phyloP scores from a whole-genome alignment of 2,329 filamentous ascomycete genomes.

The Colletotrichum noveboracense region DNA sequence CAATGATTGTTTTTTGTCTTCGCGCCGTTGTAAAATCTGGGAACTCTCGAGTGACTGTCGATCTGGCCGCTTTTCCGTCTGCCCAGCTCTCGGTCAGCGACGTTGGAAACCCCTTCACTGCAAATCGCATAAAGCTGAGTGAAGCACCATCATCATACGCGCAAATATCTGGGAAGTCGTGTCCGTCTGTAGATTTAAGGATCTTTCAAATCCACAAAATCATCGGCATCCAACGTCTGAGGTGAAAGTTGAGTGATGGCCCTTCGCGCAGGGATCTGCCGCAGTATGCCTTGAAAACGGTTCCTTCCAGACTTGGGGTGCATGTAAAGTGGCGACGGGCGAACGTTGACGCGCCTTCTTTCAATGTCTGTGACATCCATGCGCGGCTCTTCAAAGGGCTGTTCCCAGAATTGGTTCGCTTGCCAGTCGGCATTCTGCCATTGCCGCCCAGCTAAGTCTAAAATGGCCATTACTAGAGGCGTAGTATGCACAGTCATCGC shows the following conservation, averaged over 20 bases:
- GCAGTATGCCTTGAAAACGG: neutral
- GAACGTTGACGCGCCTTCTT: neutral
- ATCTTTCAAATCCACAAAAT: neutral
- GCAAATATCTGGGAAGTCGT: accelerated
- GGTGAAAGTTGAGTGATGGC: neutral
- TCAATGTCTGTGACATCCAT: neutral
- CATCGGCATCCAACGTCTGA: neutral
- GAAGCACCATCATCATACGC: neutral
- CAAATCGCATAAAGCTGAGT: neutral
- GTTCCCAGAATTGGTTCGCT: neutral
- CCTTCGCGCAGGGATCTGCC: neutral
- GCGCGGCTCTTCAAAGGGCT: neutral
- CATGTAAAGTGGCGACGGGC: neutral
- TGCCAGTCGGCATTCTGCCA: neutral
- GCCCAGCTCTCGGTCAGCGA: neutral
- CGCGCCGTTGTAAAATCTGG: neutral
- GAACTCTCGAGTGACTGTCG: neutral
- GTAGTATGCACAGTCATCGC: neutral
- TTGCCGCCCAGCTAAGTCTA: accelerated
- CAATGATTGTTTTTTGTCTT: neutral
- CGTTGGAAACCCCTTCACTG: neutral
- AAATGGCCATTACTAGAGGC: neutral
- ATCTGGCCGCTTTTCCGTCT: neutral
- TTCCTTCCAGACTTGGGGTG: neutral
- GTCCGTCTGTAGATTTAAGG: neutral